Conservation (phyloP, 768 basidiomycete species). For the Auriscalpium microsporum region DNA sequence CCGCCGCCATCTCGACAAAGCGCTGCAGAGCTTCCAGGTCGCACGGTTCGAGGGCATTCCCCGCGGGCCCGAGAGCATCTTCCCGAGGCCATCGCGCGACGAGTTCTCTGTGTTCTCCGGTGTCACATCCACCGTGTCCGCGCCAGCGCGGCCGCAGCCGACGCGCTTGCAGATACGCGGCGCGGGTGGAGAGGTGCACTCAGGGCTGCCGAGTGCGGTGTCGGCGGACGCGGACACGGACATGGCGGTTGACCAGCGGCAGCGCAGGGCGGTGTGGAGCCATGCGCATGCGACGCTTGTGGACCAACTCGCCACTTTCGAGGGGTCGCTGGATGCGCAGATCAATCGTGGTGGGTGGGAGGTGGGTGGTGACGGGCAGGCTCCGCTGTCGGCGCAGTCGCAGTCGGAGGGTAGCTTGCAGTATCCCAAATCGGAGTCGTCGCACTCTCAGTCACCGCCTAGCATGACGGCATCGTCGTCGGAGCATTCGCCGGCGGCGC, state of each 20-base stretch:
- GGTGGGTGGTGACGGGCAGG: neutral
- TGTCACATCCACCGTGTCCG: slow-evolving; percentile 56
- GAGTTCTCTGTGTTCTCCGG: slow-evolving; percentile 72
- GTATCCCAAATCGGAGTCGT: too few relatives aligned
- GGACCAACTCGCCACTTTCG: slow-evolving; percentile 24
- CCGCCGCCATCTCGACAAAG: slow-evolving; percentile 51
- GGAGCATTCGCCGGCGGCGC: too few relatives aligned
- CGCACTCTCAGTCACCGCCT: too few relatives aligned
- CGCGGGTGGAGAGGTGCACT: neutral
- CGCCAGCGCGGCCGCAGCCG: slow-evolving; percentile 24
- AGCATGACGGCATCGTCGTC: too few relatives aligned
- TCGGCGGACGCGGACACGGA: neutral
- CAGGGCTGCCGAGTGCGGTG: neutral
- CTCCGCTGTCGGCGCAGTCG: neutral
- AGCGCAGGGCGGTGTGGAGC: slow-evolving; percentile 1
- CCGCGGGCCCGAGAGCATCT: slow-evolving; percentile 42
- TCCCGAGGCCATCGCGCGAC: slow-evolving; percentile 49
- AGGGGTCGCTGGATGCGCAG: slow-evolving; percentile 22
- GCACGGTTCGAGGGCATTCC: slow-evolving; percentile 38
- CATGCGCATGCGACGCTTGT: slow-evolving; percentile 25
- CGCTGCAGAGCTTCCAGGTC: slow-evolving; percentile 27
- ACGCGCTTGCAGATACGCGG: slow-evolving; percentile 10
- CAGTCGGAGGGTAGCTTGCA: neutral
- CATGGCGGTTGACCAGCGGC: neutral
- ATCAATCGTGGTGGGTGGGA: slow-evolving; percentile 16